Evolutionary conservation across 2,329 filamentous ascomycete genomes (phyloP).

Genomic region (Bipolaris sorokiniana): DNA sequence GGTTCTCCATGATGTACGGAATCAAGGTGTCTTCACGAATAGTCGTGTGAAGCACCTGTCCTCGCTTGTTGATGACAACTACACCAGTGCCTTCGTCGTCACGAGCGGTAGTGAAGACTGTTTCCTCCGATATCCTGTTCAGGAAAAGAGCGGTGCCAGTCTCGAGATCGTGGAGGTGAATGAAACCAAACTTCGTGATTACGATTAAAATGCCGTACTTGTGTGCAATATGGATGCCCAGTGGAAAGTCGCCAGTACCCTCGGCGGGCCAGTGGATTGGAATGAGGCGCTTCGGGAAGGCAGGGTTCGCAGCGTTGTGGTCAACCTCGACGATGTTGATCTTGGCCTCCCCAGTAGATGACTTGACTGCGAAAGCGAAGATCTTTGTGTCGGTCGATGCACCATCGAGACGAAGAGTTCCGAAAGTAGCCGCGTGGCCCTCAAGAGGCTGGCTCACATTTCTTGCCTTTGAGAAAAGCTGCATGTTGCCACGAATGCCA

Average conservation of each 20-base stretch:
- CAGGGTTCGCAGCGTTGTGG: slow-evolving; percentile 84
- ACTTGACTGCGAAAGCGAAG: slow-evolving; percentile 94
- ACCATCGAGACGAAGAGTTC: slow-evolving; percentile 84
- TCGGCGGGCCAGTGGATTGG: slow-evolving; percentile 98
- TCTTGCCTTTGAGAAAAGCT: slow-evolving; percentile 93
- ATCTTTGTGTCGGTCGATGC: slow-evolving; percentile 90
- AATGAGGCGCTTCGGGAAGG: slow-evolving; percentile 93
- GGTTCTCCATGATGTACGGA: slow-evolving; percentile 94
- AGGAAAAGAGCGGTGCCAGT: slow-evolving; percentile 96
- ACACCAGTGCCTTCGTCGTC: slow-evolving; percentile 87
- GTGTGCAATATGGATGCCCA: slow-evolving; percentile 94
- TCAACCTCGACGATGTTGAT: slow-evolving; percentile 98
- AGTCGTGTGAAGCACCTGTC: slow-evolving; percentile 91
- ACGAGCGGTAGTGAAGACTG: slow-evolving; percentile 91
- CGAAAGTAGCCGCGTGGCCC: slow-evolving; percentile 94
- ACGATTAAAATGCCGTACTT: slow-evolving; percentile 98
- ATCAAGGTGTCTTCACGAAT: slow-evolving; percentile 92
- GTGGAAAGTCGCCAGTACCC: slow-evolving; percentile 95
- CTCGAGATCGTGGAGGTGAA: slow-evolving; percentile 97
- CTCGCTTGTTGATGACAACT: slow-evolving; percentile 95
- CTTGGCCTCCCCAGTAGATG: slow-evolving; percentile 81
- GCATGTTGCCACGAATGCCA: slow-evolving; percentile 93
- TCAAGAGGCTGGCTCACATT: slow-evolving; percentile 98
- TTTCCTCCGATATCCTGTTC: slow-evolving; percentile 99
- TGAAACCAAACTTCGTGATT: slow-evolving; percentile 98